Evolutionary conservation across 352 stramenopile genomes (phyloP).

Genomic region (Globisporangium paroecandrum): DNA sequence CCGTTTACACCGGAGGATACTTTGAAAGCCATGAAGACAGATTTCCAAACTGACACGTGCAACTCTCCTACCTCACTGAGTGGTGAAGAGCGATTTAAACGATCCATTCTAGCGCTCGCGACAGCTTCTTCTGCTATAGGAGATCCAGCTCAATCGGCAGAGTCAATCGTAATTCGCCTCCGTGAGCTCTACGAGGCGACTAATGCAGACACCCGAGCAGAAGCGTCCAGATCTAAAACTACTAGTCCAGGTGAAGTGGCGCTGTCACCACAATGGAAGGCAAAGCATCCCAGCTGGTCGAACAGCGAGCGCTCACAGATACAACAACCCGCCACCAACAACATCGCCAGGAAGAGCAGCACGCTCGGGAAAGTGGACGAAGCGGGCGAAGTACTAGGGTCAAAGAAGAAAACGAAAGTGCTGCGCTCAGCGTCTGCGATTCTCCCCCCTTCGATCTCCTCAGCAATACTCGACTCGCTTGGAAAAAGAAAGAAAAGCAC

Average conservation of each 20-base stretch:
- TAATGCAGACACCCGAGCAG: neutral
- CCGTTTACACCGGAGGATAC: neutral
- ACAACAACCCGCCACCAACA: neutral
- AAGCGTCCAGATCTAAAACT: neutral
- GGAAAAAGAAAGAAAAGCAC: neutral
- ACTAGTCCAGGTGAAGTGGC: neutral
- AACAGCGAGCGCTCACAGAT: neutral
- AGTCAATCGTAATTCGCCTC: neutral
- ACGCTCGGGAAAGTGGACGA: neutral
- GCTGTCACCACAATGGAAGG: neutral
- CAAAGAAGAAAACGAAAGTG: neutral
- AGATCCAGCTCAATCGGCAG: neutral
- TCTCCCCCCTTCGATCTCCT: neutral
- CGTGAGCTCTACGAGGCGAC: neutral
- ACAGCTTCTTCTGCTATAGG: neutral
- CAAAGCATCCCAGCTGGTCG: slow-evolving; percentile 6
- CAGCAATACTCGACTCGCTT: neutral
- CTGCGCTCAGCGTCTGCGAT: neutral
- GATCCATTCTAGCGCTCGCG: neutral
- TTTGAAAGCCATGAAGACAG: neutral
- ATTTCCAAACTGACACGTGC: neutral
- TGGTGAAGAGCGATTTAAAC: neutral
- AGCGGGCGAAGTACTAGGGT: neutral
- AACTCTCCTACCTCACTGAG: neutral
- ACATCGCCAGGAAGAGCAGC: neutral